Evolutionary conservation across 768 basidiomycete species (phyloP).

Genomic region (Udeniomyces megalosporus): DNA sequence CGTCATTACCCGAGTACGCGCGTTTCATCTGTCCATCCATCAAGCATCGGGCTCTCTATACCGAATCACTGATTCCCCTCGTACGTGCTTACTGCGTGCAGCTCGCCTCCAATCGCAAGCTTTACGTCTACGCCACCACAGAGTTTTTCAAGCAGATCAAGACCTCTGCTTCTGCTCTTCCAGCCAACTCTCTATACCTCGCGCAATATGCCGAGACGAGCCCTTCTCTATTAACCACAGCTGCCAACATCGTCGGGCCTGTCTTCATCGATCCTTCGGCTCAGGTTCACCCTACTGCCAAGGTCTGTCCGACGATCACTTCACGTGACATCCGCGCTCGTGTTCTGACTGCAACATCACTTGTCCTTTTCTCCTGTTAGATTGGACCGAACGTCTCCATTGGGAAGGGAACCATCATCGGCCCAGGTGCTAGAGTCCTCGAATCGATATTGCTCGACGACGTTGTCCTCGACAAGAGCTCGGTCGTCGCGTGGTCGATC

Average conservation of each 20-base stretch:
- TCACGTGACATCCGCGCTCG: too few relatives aligned
- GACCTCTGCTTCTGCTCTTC: constrained; percentile 35
- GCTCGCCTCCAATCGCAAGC: constrained; percentile 30
- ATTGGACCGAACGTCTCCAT: constrained; percentile 18
- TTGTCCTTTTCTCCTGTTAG: neutral
- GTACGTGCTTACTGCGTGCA: too few relatives aligned
- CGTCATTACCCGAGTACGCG: constrained; percentile 33
- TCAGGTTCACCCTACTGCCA: constrained; percentile 30
- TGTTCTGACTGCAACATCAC: too few relatives aligned
- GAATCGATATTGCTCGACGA: constrained; percentile 33
- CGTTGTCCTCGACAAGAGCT: constrained; percentile 28
- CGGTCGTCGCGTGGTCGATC: constrained; percentile 32
- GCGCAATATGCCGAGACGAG: constrained; percentile 29
- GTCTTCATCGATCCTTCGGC: constrained; percentile 34
- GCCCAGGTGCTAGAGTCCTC: constrained; percentile 30
- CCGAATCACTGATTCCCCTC: too few relatives aligned
- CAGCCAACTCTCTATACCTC: constrained; percentile 33
- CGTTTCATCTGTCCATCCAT: constrained; percentile 29
- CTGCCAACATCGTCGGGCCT: constrained; percentile 29
- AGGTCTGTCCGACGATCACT: constrained; percentile 35
- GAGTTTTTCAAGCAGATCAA: constrained; percentile 36
- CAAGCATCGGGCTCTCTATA: too few relatives aligned
- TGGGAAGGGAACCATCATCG: constrained; percentile 29
- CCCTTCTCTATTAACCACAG: constrained; percentile 27
- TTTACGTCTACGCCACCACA: constrained; percentile 32